Evolutionary conservation across 1,139 yeast genomes (phyloP).

Genomic region (Geotrichum histeridarum): DNA sequence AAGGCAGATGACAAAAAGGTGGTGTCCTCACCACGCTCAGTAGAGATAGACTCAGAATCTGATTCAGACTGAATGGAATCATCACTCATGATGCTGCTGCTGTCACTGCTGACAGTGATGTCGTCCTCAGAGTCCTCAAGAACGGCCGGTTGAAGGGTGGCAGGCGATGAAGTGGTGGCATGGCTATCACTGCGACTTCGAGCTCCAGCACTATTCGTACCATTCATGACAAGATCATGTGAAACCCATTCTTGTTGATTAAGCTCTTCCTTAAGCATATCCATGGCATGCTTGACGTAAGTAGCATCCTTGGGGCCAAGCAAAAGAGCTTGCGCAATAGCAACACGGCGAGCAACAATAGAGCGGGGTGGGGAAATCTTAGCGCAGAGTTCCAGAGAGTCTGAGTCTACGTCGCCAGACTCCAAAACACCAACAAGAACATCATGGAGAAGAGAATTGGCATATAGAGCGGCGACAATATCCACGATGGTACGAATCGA

Average conservation of each 20-base stretch:
- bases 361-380: conserved; percentile 33
- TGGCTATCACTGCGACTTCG: not conserved
- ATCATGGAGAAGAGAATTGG: conserved; percentile 29
- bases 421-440: conserved; percentile 28
- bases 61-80: conserved; percentile 4
- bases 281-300: conserved; percentile 25
- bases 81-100: conserved; percentile 15
- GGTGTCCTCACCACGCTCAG: conserved; percentile 16
- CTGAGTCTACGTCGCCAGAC: conserved; percentile 22
- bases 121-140: conserved; percentile 16
- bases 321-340: conserved; percentile 32
- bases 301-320: conserved; percentile 29
- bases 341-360: conserved; percentile 31
- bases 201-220: not conserved
- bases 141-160: not conserved
- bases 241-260: conserved; percentile 20
- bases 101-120: conserved; percentile 10
- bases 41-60: conserved; percentile 17
- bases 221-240: conserved; percentile 2
- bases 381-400: conserved; percentile 26
- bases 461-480: conserved; percentile 33
- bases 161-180: not conserved
- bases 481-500: conserved; percentile 33
- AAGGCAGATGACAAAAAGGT: conserved; percentile 20
- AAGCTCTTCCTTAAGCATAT: conserved; percentile 24